phyloP scores from a whole-genome alignment of 2,329 filamentous ascomycete species.

The Cordyceps tenuipes region DNA sequence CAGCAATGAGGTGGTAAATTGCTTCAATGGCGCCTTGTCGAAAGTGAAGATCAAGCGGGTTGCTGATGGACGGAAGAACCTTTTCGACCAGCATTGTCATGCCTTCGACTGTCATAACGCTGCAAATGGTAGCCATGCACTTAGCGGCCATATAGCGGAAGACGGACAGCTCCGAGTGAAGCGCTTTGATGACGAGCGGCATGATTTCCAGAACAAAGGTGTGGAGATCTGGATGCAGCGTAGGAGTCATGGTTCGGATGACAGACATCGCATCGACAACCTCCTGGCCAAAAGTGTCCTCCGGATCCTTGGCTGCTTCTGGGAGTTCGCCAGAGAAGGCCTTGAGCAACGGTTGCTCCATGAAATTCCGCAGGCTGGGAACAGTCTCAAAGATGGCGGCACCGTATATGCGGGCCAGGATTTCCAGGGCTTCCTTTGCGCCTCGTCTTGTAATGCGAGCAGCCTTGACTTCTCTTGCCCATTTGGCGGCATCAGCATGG shows the following conservation, averaged over 20 bases:
- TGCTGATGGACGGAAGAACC: slow-evolving; percentile 85
- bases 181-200: slow-evolving; percentile 75
- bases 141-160: slow-evolving; percentile 96
- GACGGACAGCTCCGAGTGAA: slow-evolving; percentile 82
- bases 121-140: slow-evolving; percentile 94
- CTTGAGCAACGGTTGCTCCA: slow-evolving; percentile 69
- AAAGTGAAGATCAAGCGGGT: slow-evolving; percentile 77
- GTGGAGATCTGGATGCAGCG: slow-evolving; percentile 66
- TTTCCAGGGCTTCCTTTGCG: slow-evolving; percentile 88
- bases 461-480: slow-evolving; percentile 79
- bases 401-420: slow-evolving; percentile 74
- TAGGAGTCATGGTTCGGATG: slow-evolving; percentile 87
- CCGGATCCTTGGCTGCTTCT: slow-evolving; percentile 61
- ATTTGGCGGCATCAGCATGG: slow-evolving; percentile 82
- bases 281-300: slow-evolving; percentile 74
- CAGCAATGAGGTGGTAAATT: slow-evolving; percentile 93
- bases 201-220: slow-evolving; percentile 75
- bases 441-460: slow-evolving; percentile 86
- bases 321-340: slow-evolving; percentile 70
- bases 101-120: slow-evolving; percentile 86
- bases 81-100: slow-evolving; percentile 95
- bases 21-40: slow-evolving; percentile 91
- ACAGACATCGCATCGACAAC: slow-evolving; percentile 92
- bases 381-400: slow-evolving; percentile 70
- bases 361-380: slow-evolving; percentile 70